Conservation (phyloP, 176 grass and related monocot species). For the Avena insularis region DNA sequence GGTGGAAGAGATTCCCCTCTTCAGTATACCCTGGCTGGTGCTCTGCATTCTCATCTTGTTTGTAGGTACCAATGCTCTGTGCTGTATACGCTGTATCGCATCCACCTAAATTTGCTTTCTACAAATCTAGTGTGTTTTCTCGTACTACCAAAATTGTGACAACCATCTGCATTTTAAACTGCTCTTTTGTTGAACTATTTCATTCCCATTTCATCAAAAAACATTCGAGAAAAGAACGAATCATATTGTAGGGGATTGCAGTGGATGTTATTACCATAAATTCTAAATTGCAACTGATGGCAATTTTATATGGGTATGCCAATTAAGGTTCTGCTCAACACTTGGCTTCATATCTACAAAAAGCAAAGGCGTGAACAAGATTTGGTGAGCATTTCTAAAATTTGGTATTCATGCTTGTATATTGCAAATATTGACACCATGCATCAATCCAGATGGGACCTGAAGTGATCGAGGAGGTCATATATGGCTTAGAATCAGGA, state of each 20-base stretch:
- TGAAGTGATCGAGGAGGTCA: slow-evolving; percentile 95
- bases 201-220: background rate
- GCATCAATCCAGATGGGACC: slow-evolving; percentile 65
- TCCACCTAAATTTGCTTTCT: background rate
- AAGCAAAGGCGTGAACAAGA: slow-evolving; percentile 85
- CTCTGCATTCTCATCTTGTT: slow-evolving; percentile 86
- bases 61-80: slow-evolving; percentile 95
- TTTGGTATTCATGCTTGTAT: slow-evolving; percentile 23
- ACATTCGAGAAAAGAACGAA: background rate
- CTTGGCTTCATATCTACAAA: slow-evolving; percentile 97
- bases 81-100: slow-evolving; percentile 32
- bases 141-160: background rate
- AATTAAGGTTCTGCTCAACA: slow-evolving; percentile 77
- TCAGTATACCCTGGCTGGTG: slow-evolving; percentile 86
- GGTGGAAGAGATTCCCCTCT: slow-evolving; percentile 73
- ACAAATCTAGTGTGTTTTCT: slow-evolving; percentile 22
- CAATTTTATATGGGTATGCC: background rate
- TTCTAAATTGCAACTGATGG: slow-evolving; percentile 14
- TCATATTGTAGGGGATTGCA: background rate
- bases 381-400: slow-evolving; percentile 60
- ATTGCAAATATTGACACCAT: slow-evolving; percentile 44
- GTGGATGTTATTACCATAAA: slow-evolving; percentile 19
- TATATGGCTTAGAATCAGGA: slow-evolving; percentile 91
- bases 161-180: background rate
- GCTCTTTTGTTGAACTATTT: slow-evolving; percentile 3